Percentiles rank a stretch among this genome's conserved stretches.
Evolutionary conservation across 371 early-diverging fungal genomes (phyloP).

Genomic region (Funneliformis caledonium): DNA sequence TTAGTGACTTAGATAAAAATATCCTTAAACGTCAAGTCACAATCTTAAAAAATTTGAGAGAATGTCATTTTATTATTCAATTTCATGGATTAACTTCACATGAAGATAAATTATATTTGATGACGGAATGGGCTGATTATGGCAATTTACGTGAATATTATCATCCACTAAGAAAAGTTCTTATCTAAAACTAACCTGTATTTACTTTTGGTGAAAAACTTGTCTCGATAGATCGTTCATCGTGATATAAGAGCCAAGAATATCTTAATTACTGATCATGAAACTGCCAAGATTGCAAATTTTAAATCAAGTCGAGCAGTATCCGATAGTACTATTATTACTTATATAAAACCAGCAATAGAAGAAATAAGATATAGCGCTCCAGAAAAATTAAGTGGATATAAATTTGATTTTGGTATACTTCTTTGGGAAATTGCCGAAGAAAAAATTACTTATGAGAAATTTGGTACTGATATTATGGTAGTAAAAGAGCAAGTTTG

Average conservation of each 20-base stretch:
- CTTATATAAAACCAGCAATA: too few relatives aligned
- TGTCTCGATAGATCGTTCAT: too few relatives aligned
- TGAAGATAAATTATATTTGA: slow-evolving; percentile 7
- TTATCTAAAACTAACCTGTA: too few relatives aligned
- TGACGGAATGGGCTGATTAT: slow-evolving; percentile 29
- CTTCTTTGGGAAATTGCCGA: too few relatives aligned
- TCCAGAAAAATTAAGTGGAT: background rate
- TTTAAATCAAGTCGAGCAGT: background rate
- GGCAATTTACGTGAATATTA: slow-evolving; percentile 17
- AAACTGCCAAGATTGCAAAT: slow-evolving; percentile 25
- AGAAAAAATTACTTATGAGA: too few relatives aligned
- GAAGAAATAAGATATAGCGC: slow-evolving; percentile 1
- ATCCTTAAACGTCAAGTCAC: background rate
- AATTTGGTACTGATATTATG: too few relatives aligned
- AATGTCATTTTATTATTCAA: background rate
- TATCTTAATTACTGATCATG: background rate
- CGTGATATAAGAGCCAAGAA: background rate
- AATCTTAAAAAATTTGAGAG: slow-evolving; percentile 35
- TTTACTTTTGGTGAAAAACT: too few relatives aligned
- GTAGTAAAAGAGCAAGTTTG: too few relatives aligned
- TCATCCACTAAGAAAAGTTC: background rate
- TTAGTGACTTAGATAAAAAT: background rate
- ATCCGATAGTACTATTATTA: too few relatives aligned
- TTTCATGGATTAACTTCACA: slow-evolving; percentile 19
- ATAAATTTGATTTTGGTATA: background rate